Base-by-base conservation (phyloP, 768 basidiomycete species). In the Lyophyllum shimeji region DNA sequence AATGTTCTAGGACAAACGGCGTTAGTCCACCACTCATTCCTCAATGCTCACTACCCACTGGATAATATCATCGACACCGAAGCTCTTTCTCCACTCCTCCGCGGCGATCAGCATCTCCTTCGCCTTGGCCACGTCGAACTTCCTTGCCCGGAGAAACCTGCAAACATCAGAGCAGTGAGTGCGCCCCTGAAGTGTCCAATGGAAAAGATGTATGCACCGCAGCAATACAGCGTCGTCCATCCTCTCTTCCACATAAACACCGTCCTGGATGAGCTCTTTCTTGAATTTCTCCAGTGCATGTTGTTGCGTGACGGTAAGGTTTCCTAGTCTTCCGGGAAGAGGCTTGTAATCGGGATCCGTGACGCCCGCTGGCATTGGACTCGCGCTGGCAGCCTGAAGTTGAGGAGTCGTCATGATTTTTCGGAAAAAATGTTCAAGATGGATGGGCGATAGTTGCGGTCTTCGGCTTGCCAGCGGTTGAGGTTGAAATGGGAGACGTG, bases 81-180 rank as follows among this genome's bases (percentile, higher is more conserved):
- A 93, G 0, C 89, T 85, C 67, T 84, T 87, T 69, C 96, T 82
- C 96, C 96, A 99, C 63, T 93, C 73, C 71, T 98, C 95, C 50
- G 84, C 84, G 34, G 77, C 73, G 56, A 87, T 64, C 61, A 96
- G 74, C 96, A 98, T 99, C 62, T 74, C 72, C 76, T 93, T 96
- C 8, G 94, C 82, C 69, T 85, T 85, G 44, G 68, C 69, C 9
- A 96, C 70, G 74, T 98, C 94, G 61, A 98, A 99, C 72, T 89
- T 95, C 62, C 97, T 81, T 7, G 96, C 97, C 33, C 97, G 82
- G 57, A 98, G 75, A 76, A 96, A 99, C 66, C 95, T 93, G 2
- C 18, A 34, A 4, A 7, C 34, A 24, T 21, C 12, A 13, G 25
- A 11, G 9, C 7, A 8, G 17, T 46, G 45, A 46, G 45, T 25